These are phyloP conservation scores for Dispira simplex DNA, from an alignment of 192 early-diverging fungal genomes.

Conservation along the genomic window DNA sequence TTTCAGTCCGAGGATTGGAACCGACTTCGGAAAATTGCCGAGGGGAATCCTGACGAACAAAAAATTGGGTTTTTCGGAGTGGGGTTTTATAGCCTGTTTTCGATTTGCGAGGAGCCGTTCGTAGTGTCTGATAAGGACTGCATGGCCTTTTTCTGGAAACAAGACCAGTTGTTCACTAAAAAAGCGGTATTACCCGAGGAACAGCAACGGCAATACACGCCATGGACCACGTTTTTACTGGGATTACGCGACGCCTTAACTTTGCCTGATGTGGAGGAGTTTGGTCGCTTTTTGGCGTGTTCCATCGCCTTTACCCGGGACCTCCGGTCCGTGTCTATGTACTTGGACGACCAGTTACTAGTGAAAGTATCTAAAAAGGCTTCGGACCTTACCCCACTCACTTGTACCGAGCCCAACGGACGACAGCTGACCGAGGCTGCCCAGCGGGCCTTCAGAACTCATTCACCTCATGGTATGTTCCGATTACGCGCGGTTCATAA, in stretches of 20 bases:
- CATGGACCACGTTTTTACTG: slow-evolving; percentile 64
- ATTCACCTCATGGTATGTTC: slow-evolving; percentile 58
- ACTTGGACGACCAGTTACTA: slow-evolving; percentile 38
- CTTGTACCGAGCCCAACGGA: slow-evolving; percentile 7
- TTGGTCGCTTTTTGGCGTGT: slow-evolving; percentile 39
- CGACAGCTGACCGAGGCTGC: not conserved
- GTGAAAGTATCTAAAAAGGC: slow-evolving; percentile 48
- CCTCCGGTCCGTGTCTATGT: slow-evolving; percentile 44
- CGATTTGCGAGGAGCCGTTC: slow-evolving; percentile 79
- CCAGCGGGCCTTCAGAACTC: slow-evolving; percentile 18
- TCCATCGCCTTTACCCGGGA: slow-evolving; percentile 67
- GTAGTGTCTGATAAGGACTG: slow-evolving; percentile 32
- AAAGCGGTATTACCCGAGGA: slow-evolving; percentile 27
- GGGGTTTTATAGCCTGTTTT: slow-evolving; percentile 79
- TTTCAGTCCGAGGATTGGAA: slow-evolving; percentile 74
- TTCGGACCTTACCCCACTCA: slow-evolving; percentile 41
- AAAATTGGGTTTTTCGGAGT: slow-evolving; percentile 72
- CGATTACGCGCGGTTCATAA: slow-evolving; percentile 42
- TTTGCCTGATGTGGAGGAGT: slow-evolving; percentile 38
- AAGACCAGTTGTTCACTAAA: slow-evolving; percentile 76
- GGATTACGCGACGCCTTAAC: slow-evolving; percentile 59
- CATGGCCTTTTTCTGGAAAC: slow-evolving; percentile 82
- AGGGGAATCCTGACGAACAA: slow-evolving; percentile 79
- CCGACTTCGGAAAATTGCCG: slow-evolving; percentile 69
- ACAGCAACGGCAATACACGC: slow-evolving; percentile 24